A percentile compares a stretch with the other conserved stretches of the same genome.
Evolutionary conservation across 768 basidiomycete species (phyloP).

Genomic region (Leucocoprinus sp.): DNA sequence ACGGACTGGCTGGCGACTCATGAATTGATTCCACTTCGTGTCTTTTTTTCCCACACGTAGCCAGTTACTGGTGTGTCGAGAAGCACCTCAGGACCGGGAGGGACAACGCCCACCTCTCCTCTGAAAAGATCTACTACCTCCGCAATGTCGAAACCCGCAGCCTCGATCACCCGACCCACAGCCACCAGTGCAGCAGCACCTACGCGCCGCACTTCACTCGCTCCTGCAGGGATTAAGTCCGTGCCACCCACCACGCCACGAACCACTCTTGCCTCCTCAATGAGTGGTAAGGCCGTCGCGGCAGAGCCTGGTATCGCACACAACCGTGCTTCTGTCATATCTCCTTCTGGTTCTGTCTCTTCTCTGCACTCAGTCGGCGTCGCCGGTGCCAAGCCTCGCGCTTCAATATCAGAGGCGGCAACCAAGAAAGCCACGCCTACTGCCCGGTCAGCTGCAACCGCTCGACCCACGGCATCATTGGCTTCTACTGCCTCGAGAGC

Average conservation of each 20-base stretch:
- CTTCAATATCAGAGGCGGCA: constrained; percentile 53
- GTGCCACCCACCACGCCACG: constrained; percentile 25
- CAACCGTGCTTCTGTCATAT: constrained; percentile 42
- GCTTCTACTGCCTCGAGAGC: constrained; percentile 14
- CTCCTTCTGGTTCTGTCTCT: constrained; percentile 43
- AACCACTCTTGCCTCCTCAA: constrained; percentile 32
- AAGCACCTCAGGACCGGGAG: constrained; percentile 22
- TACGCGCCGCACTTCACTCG: constrained; percentile 39
- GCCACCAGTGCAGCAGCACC: constrained; percentile 26
- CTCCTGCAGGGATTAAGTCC: constrained; percentile 29
- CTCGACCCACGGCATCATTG: constrained; percentile 37
- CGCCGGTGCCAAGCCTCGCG: constrained; percentile 46
- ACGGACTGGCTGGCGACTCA: constrained; percentile 5
- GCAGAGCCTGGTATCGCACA: constrained; percentile 18
- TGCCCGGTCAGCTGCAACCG: constrained; percentile 23
- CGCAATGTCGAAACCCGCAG: constrained; percentile 29
- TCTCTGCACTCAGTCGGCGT: constrained; percentile 39
- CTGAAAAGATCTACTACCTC: constrained; percentile 22
- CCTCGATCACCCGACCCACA: constrained; percentile 28
- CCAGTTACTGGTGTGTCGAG: constrained; percentile 21
- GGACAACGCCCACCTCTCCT: constrained; percentile 20
- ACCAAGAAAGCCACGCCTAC: constrained; percentile 36
- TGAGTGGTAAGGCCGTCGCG: constrained; percentile 27
- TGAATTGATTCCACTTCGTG: constrained; percentile 10
- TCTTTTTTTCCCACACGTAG: constrained; percentile 33